Percentiles rank a stretch among this genome's conserved stretches.
Conservation (phyloP, 208 protist genomes). For the Acanthamoeba culbertsoni region DNA sequence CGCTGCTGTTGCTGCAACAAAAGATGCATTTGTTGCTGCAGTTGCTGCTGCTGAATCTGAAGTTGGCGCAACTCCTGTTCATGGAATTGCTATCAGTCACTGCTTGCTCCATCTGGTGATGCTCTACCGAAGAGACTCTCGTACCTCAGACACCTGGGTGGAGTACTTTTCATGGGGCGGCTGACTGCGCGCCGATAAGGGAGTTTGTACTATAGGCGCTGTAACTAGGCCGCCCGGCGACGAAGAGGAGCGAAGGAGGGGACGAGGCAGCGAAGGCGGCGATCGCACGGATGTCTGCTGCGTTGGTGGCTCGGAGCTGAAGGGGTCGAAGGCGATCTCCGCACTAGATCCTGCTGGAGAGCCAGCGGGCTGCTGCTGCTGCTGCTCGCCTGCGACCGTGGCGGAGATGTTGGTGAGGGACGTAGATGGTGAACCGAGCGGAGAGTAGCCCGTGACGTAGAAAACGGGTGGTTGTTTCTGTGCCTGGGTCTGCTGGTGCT, state of each 20-base stretch:
- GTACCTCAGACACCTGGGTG: background rate
- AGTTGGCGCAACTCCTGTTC: background rate
- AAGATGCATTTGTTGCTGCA: background rate
- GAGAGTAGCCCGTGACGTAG: background rate
- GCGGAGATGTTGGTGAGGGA: background rate
- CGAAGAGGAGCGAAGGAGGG: background rate
- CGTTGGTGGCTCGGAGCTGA: background rate
- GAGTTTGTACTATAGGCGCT: too few species aligned
- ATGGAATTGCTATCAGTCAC: background rate
- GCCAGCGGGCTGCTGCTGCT: background rate
- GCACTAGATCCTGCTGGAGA: background rate
- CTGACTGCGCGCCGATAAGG: too few species aligned
- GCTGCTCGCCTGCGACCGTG: background rate
- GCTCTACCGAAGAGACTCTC: background rate
- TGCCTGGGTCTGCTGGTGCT: background rate
- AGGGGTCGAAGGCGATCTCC: background rate
- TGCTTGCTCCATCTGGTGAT: too few species aligned
- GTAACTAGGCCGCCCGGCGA: too few species aligned
- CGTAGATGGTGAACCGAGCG: background rate
- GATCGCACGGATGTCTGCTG: background rate
- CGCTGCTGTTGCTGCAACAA: background rate
- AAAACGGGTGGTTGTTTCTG: too few species aligned
- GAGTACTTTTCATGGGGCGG: background rate
- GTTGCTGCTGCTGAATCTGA: conserved; percentile 26
- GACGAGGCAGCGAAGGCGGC: background rate